Evolutionary conservation across 2,329 filamentous ascomycete species (phyloP).

Genomic region (Penicillium sp.): DNA sequence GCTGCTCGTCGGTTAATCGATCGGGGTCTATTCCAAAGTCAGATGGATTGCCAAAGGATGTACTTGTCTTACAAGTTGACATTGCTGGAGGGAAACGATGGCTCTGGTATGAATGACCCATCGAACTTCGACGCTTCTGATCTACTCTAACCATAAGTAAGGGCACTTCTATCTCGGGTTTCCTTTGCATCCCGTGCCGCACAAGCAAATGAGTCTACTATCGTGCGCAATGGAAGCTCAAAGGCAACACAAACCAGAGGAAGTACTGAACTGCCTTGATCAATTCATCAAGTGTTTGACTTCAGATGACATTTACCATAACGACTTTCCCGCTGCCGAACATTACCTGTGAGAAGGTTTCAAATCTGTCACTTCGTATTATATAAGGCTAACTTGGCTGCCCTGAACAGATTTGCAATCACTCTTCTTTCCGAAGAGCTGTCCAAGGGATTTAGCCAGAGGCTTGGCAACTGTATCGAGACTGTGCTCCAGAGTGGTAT

Average conservation of each 20-base stretch:
- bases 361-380: too few relatives aligned
- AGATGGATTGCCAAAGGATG: not conserved
- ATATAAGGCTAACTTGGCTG: not conserved
- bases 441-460: not conserved
- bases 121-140: not conserved
- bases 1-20: not conserved
- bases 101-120: not conserved
- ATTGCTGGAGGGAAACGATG: not conserved
- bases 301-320: not conserved
- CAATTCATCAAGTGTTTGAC: not conserved
- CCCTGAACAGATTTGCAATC: not conserved
- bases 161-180: not conserved
- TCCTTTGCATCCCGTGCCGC: not conserved
- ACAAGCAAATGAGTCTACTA: slow-evolving; percentile 52
- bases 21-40: not conserved
- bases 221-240: slow-evolving; percentile 79
- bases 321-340: not conserved
- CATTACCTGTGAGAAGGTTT: slow-evolving; percentile 1
- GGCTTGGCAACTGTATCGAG: not conserved
- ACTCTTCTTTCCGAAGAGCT: not conserved
- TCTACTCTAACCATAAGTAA: not conserved
- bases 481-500: not conserved
- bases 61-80: slow-evolving; percentile 1
- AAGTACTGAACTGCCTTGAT: slow-evolving; percentile 40
- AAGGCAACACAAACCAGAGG: slow-evolving; percentile 58